Conservation (phyloP, 2,329 filamentous ascomycete genomes). For the Fusarium sp. region DNA sequence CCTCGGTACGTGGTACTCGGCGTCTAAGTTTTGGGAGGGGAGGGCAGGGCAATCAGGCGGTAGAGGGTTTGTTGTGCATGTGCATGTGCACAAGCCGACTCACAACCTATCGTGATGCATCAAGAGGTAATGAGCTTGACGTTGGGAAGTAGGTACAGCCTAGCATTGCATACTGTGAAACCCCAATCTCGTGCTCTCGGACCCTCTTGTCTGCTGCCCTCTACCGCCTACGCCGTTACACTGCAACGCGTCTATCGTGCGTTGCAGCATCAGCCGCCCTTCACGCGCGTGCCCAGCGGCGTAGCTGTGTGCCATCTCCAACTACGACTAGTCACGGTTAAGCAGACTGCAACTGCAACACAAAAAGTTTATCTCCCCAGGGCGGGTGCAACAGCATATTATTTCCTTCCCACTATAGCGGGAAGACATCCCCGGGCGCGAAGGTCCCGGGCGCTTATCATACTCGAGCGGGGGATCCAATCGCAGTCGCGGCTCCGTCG, state of each 20-base stretch:
- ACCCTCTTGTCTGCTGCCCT: conserved; percentile 1
- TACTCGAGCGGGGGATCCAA: not conserved
- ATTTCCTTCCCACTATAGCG: not conserved
- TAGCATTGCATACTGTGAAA: conserved; percentile 22
- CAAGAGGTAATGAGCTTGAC: not conserved
- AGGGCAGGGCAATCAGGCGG: not conserved
- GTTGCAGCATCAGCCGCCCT: conserved; percentile 25
- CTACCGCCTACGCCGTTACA: not conserved
- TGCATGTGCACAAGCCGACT: not conserved
- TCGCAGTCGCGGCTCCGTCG: not conserved
- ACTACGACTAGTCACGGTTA: not conserved
- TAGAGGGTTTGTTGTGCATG: not conserved
- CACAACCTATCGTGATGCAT: not conserved
- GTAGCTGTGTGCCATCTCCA: conserved; percentile 9
- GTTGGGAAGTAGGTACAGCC: not conserved
- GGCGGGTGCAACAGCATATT: not conserved
- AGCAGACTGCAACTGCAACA: not conserved
- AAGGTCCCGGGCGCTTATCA: conserved; percentile 21
- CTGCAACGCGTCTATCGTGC: conserved; percentile 32
- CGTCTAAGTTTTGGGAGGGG: not conserved
- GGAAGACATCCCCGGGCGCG: not conserved
- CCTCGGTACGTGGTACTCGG: not conserved
- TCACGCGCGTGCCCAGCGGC: conserved; percentile 29
- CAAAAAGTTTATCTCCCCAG: conserved; percentile 4
- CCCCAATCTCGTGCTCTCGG: conserved; percentile 7